Evolutionary conservation across 1,284 basidiomycete species (phyloP).

Genomic region (Limonomyces culmigenus): DNA sequence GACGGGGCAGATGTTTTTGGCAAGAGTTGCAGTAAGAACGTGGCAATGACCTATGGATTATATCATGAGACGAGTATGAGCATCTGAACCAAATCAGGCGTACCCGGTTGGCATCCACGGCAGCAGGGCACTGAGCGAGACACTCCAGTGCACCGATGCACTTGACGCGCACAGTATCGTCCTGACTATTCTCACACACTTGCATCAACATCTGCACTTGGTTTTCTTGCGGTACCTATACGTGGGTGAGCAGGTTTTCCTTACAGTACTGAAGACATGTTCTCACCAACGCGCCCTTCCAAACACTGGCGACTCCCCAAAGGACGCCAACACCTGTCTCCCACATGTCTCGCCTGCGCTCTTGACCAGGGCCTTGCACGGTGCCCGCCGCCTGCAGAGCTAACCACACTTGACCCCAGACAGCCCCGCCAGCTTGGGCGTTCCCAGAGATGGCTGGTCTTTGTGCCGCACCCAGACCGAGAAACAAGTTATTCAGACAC

Average conservation of each 20-base stretch:
- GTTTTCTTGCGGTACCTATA: conserved; percentile 32
- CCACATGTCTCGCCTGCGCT: conserved; percentile 53
- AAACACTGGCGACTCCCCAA: conserved; percentile 62
- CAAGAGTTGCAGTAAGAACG: conserved; percentile 46
- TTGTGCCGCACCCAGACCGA: conserved; percentile 43
- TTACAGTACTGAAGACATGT: not conserved
- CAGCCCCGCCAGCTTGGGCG: conserved; percentile 25
- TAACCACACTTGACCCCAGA: conserved; percentile 49
- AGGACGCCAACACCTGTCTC: conserved; percentile 56
- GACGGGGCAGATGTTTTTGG: conserved; percentile 19
- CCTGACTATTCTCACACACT: conserved; percentile 36
- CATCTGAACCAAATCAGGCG: conserved; percentile 8
- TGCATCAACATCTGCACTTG: conserved; percentile 55
- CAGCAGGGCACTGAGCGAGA: conserved; percentile 51
- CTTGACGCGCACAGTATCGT: conserved; percentile 47
- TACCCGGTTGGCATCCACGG: conserved; percentile 58
- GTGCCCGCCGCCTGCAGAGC: conserved; percentile 42
- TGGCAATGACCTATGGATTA: conserved; percentile 39
- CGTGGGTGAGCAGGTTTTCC: not conserved
- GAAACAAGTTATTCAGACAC: conserved; percentile 81
- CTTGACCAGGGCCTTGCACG: conserved; percentile 36
- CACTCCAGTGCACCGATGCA: conserved; percentile 72
- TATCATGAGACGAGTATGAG: conserved; percentile 4
- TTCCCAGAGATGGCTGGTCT: conserved; percentile 23
- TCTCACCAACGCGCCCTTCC: conserved; percentile 44